Evolutionary conservation across 2,329 filamentous ascomycete genomes (phyloP), one percentile per base, ranked within the genome.

Genomic region (Zasmidium citrigriseum): DNA sequence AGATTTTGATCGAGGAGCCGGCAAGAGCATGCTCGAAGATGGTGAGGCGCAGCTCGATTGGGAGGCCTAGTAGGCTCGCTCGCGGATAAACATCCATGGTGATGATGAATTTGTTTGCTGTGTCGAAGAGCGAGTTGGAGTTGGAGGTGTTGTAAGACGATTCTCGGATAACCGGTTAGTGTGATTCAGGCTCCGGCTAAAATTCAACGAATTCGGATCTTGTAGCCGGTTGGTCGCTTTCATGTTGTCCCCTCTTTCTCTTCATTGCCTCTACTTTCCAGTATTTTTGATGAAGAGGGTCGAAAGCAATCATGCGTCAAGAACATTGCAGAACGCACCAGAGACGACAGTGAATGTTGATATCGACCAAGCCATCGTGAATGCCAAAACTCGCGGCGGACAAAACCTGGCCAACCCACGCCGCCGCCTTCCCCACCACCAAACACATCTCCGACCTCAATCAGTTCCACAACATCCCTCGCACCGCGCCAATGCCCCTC

Each of bases 21-120:
- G 34, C 23, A 16, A 56, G 54, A n/a, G 46, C 46, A 10, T 21
- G 29, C 34, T 56, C 54, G 25, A 56, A 55, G 24, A 55, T 49
- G 41, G 21, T 12, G 14, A 55, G 23, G 25, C 53, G 53, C 18
- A 55, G 53, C 27, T 55, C 53, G 1, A 29, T 16, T 9, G 53
- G 53, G 2, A 55, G 25, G 4, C 53, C 53, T 14, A 54, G 16
- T 12, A 54, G 41, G 22, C 52, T 46, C 3, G 52, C 52, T 3
- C 52, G 34, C 14, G 34, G 34, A 16, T 11, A 16, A 16, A 4
- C 7, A n/a, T 41, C 34, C 34, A 41, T 41, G 34, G 14, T 7
- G 34, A 4, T 41, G 34, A 9, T n/a, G 34, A 41, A 16, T 41
- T 9, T 41, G 7, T 41, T 11, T 16, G 16, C 12, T 11, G 18